A percentile compares a stretch with the other conserved stretches of the same genome.
These are phyloP conservation scores for Fomitopsis schrenkii DNA, from an alignment of 1,284 basidiomycete genomes.

Conservation along the genomic window DNA sequence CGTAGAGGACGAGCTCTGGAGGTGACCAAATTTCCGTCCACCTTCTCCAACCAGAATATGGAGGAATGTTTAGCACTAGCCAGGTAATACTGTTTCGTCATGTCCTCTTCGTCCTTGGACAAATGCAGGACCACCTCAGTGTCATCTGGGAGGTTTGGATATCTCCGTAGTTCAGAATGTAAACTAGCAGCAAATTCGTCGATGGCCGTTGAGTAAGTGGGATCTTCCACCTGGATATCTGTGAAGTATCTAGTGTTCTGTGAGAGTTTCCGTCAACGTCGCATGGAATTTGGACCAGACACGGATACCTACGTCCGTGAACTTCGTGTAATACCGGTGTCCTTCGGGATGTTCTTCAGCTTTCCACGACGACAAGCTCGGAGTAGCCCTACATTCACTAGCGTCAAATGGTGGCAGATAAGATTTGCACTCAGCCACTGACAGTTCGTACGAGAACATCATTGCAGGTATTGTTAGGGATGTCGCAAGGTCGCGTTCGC, in stretches of 20 bases:
- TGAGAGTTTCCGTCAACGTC: background rate
- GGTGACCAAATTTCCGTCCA: background rate
- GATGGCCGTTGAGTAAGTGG: background rate
- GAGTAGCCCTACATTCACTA: background rate
- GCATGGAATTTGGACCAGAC: background rate
- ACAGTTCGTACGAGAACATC: too few species aligned
- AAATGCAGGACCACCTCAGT: slow-evolving; percentile 13
- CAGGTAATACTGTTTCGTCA: slow-evolving; percentile 17
- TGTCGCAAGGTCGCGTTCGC: too few species aligned
- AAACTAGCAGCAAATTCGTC: slow-evolving; percentile 2
- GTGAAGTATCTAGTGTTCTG: slow-evolving; percentile 8
- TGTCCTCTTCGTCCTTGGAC: slow-evolving; percentile 3
- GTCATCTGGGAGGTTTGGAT: background rate
- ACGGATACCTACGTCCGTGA: background rate
- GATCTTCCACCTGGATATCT: slow-evolving; percentile 8
- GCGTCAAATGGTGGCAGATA: too few species aligned
- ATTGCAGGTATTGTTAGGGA: too few species aligned
- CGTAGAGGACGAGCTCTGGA: background rate
- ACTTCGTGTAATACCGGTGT: background rate
- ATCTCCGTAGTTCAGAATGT: background rate
- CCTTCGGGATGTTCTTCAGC: slow-evolving; percentile 3
- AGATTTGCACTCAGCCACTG: too few species aligned
- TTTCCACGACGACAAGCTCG: background rate
- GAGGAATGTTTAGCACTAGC: slow-evolving; percentile 6
- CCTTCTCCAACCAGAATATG: slow-evolving; percentile 16